A percentile compares a stretch with the other conserved stretches of the same genome.
These are phyloP conservation scores for Eimeria falciformis DNA, from an alignment of 169 alveolate species.

Conservation along the genomic window DNA sequence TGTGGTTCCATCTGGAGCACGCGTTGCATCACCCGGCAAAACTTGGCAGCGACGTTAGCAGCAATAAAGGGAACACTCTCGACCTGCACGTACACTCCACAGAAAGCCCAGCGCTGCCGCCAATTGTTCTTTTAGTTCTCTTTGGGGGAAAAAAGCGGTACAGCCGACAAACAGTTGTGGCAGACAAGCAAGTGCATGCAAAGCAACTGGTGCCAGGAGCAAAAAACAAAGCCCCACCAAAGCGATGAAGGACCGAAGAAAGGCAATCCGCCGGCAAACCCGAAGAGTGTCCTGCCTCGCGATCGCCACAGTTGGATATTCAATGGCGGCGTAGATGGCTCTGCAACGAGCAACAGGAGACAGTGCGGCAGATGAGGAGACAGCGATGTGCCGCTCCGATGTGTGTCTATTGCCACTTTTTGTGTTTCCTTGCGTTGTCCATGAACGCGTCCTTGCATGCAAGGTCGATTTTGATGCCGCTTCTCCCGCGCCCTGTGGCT, in stretches of 20 bases:
- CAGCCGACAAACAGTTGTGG: no score
- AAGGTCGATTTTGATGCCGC: no score
- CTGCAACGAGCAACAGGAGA: neutral
- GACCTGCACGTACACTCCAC: conserved; percentile 23
- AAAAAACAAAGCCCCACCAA: neutral
- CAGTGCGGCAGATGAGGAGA: neutral
- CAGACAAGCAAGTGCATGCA: no score
- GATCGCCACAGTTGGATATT: neutral
- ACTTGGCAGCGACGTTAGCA: conserved; percentile 26
- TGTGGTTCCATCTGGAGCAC: conserved; percentile 47
- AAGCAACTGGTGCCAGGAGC: no score
- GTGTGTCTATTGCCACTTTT: no score
- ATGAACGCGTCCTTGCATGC: no score
- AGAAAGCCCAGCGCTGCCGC: neutral
- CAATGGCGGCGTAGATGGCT: neutral
- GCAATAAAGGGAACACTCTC: conserved; percentile 27
- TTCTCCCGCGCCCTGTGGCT: no score
- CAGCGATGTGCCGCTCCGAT: no score
- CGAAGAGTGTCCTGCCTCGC: conserved; percentile 1
- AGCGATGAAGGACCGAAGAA: neutral
- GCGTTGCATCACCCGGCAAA: conserved; percentile 50
- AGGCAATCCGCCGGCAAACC: neutral
- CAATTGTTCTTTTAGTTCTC: neutral
- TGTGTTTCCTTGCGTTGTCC: no score
- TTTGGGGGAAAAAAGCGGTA: no score